Conservation (phyloP, 495 filamentous ascomycete species). For the Aspergillus asperescens region DNA sequence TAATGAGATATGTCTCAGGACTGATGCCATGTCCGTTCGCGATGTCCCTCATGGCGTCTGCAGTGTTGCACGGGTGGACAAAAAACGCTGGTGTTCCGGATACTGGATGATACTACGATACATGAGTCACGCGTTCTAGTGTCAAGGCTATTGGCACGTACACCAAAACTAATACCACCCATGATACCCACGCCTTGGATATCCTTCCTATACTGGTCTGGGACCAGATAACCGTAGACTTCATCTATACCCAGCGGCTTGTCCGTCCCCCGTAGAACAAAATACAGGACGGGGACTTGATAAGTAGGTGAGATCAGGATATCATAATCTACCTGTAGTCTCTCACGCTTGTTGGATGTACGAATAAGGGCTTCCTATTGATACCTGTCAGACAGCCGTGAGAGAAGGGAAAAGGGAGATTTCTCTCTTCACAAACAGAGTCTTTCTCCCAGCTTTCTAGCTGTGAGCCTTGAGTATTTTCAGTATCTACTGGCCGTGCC, state of each 20-base stretch:
- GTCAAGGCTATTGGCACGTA: constrained; percentile 42
- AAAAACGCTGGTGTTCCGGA: constrained; percentile 71
- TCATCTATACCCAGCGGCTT: constrained; percentile 58
- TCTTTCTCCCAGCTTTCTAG: constrained; percentile 31
- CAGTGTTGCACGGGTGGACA: constrained; percentile 82
- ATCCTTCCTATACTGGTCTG: constrained; percentile 51
- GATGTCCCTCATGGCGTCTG: constrained; percentile 60
- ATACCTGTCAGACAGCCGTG: constrained; percentile 19
- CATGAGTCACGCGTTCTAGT: constrained; percentile 32
- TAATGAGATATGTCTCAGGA: constrained; percentile 64
- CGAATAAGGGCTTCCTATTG: constrained; percentile 42
- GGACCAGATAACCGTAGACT: constrained; percentile 66
- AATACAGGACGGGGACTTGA: constrained; percentile 49
- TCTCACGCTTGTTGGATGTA: constrained; percentile 18
- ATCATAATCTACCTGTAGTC: constrained; percentile 50
- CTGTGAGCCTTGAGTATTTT: constrained; percentile 20
- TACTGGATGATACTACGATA: constrained; percentile 69
- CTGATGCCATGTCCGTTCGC: constrained; percentile 45
- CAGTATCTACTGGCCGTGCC: constrained; percentile 5
- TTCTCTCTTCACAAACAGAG: constrained; percentile 25
- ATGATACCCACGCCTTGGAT: constrained; percentile 58
- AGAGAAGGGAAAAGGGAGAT: neutral
- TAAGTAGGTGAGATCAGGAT: constrained; percentile 46
- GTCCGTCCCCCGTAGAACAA: constrained; percentile 54
- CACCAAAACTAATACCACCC: constrained; percentile 72